phyloP scores from a whole-genome alignment of 2,329 filamentous ascomycete species.

The Botryotinia narcissicola region DNA sequence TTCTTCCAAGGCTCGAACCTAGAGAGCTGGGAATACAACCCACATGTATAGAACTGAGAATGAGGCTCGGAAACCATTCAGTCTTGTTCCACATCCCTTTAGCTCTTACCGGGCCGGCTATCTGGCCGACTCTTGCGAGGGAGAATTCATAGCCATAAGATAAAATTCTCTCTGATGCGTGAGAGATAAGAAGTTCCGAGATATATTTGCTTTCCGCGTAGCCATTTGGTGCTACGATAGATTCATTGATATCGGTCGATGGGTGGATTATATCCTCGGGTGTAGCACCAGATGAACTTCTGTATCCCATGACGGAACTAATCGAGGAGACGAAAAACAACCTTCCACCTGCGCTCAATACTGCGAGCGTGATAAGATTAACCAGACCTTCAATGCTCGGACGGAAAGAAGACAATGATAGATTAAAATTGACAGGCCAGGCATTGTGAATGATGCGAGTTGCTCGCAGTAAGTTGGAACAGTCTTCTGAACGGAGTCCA shows the following conservation, averaged over 20 bases:
- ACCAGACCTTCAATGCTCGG: constrained; percentile 41
- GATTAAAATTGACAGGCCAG: constrained; percentile 15
- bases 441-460: neutral
- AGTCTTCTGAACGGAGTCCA: constrained; percentile 20
- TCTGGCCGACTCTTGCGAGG: constrained; percentile 48
- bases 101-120: constrained; percentile 39
- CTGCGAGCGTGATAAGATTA: constrained; percentile 38
- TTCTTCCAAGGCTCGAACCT: neutral
- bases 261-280: neutral
- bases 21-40: neutral
- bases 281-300: constrained; percentile 34
- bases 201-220: constrained; percentile 34
- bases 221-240: constrained; percentile 21
- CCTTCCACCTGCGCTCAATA: neutral
- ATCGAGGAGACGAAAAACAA: constrained; percentile 37
- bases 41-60: constrained; percentile 5
- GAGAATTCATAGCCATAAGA: constrained; percentile 38
- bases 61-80: constrained; percentile 6
- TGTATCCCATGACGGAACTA: constrained; percentile 27
- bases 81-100: neutral
- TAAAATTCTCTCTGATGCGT: constrained; percentile 39
- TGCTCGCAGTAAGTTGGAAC: constrained; percentile 40
- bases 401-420: constrained; percentile 39
- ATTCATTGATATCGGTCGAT: constrained; percentile 5
- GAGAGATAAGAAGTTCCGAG: constrained; percentile 43